Percentiles rank a stretch among this genome's conserved stretches.
phyloP scores from a whole-genome alignment of 257 asterid genomes.

The Nemophila menziesii region DNA sequence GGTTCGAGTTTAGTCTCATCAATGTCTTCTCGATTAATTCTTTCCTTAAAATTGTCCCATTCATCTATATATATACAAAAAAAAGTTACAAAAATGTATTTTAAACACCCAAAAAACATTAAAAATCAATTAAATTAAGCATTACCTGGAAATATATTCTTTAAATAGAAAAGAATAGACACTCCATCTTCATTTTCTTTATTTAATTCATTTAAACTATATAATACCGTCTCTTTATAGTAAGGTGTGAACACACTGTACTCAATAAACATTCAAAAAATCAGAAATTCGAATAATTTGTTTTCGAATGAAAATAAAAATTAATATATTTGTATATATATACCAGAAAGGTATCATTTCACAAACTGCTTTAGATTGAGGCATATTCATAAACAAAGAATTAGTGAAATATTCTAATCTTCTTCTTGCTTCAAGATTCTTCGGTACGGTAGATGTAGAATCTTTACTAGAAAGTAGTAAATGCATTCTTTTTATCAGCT shows the following conservation, averaged over 20 bases:
- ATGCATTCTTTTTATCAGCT: slow-evolving; percentile 90
- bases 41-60: slow-evolving; percentile 92
- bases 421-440: slow-evolving; percentile 96
- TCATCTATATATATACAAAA: slow-evolving; percentile 37
- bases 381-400: slow-evolving; percentile 94
- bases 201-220: slow-evolving; percentile 79
- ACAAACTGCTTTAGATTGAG: slow-evolving; percentile 78
- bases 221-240: slow-evolving; percentile 94
- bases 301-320: slow-evolving; percentile 1
- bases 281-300: slow-evolving; percentile 16
- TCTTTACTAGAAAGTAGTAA: slow-evolving; percentile 91
- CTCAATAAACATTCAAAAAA: slow-evolving; percentile 18
- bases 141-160: slow-evolving; percentile 88
- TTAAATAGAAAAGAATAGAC: slow-evolving; percentile 83
- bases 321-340: neutral
- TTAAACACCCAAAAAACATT: neutral
- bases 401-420: slow-evolving; percentile 80
- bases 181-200: slow-evolving; percentile 97
- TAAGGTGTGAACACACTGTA: slow-evolving; percentile 96
- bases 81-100: no score
- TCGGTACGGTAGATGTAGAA: slow-evolving; percentile 82
- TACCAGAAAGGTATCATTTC: slow-evolving; percentile 97
- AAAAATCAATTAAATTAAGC: neutral
- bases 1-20: slow-evolving; percentile 74
- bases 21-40: slow-evolving; percentile 50